Evolutionary conservation across 106 monocot genomes (phyloP), one percentile per base, ranked within the genome.

Genomic region (Dioscorea alata): DNA sequence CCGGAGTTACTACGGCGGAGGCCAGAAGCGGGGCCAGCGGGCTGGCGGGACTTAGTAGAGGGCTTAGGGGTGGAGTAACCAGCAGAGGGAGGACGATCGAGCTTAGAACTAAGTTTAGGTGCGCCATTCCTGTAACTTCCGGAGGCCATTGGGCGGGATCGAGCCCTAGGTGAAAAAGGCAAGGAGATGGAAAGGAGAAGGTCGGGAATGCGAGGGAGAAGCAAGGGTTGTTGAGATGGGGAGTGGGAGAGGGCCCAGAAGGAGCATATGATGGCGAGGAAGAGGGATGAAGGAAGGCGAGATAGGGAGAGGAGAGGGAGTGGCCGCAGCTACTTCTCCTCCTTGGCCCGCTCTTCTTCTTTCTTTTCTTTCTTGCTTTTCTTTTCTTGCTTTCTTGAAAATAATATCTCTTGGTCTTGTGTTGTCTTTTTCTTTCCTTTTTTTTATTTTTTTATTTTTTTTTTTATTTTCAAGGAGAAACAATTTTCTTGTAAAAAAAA

Each of bases 81-180:
- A 21, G 67, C 72, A 49, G 78, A 73, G 52, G 60, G 67, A n/a
- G 50, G 78, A 34, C 51, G 72, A n/a, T 78, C 78, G 53, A 72
- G 57, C 59, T 73, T 72, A 28, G 68, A 34, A 19, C 48, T 48
- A 6, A 49, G 28, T 25, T 61, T 68, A 17, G 48, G 22, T 19
- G 65, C 71, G 12, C 78, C 73, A 15, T 79, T 73, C 66, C 68
- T 73, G 61, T 68, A 73, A 63, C 73, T 49, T 53, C 68, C 78
- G 0, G 79, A 79, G n/a, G 79, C 74, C 79, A 79, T 79, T 28
- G 23, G 22, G 23, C 1, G 23, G 12, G 23, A 59, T 59, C 59
- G 59, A 12, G 12, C 22, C 59, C 59, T 22, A 59, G n/a, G 6
- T 22, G 69, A 15, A 42, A 61, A 32, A 23, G 51, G 68, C 49